phyloP scores from a whole-genome alignment of 164 flowering plant species.

The Tetrastigma voinierianum region DNA sequence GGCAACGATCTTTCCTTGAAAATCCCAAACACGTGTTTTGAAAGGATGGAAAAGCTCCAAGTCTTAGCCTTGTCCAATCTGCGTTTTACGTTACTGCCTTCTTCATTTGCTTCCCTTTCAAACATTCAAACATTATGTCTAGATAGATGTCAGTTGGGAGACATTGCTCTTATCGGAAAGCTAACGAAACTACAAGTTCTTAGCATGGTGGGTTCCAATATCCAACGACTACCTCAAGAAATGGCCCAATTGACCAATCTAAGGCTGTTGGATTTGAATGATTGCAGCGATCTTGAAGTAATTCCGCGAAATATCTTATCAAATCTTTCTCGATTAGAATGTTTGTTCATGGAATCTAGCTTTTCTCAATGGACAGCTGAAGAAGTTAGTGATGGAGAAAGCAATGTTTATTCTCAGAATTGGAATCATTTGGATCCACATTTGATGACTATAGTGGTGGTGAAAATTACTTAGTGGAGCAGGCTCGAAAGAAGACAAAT shows the following conservation, averaged over 20 bases:
- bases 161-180: slow-evolving; percentile 11
- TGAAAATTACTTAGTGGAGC: not conserved
- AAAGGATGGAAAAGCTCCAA: slow-evolving; percentile 10
- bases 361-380: slow-evolving; percentile 5
- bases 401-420: slow-evolving; percentile 18
- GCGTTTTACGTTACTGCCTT: not conserved
- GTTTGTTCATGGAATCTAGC: slow-evolving; percentile 12
- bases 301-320: slow-evolving; percentile 14
- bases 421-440: not conserved
- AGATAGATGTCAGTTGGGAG: not conserved
- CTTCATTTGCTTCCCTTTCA: not conserved
- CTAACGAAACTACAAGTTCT: slow-evolving; percentile 18
- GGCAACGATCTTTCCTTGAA: too few species aligned
- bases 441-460: not conserved
- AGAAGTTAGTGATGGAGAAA: too few species aligned
- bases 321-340: slow-evolving; percentile 16
- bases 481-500: not conserved
- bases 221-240: slow-evolving; percentile 12
- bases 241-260: slow-evolving; percentile 18
- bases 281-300: slow-evolving; percentile 1
- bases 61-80: slow-evolving; percentile 7
- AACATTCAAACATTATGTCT: slow-evolving; percentile 19
- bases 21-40: slow-evolving; percentile 12
- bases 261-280: slow-evolving; percentile 10
- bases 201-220: not conserved